phyloP scores from a whole-genome alignment of 1,139 yeast genomes.

The Geotrichum cucujoidarum region DNA sequence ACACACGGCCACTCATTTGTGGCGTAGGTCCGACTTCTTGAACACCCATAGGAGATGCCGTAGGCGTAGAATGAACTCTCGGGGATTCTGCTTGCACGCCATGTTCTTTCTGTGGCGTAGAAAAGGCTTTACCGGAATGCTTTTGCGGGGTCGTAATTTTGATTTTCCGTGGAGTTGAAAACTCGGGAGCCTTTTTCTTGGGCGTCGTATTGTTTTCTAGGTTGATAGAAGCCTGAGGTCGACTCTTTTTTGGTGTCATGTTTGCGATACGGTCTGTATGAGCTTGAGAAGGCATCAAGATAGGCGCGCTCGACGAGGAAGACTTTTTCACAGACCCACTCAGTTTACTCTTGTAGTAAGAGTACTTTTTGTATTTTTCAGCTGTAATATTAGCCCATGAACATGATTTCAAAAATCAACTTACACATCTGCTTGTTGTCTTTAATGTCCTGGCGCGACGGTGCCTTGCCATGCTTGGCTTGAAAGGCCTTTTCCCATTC shows the following conservation, averaged over 20 bases:
- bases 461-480: conserved; percentile 44
- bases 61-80: too few species aligned
- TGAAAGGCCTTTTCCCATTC: conserved; percentile 57
- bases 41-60: conserved; percentile 5
- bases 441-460: conserved; percentile 53
- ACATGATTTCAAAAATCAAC: conserved; percentile 6
- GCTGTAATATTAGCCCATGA: conserved; percentile 7
- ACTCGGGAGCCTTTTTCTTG: not conserved
- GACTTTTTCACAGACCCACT: not conserved
- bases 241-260: not conserved
- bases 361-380: conserved; percentile 43
- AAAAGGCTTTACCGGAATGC: not conserved
- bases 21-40: conserved; percentile 70
- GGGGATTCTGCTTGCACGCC: too few species aligned
- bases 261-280: conserved; percentile 1
- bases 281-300: conserved; percentile 9
- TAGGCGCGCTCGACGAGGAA: not conserved
- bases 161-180: not conserved
- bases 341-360: conserved; percentile 10
- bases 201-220: not conserved
- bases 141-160: not conserved
- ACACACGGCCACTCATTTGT: conserved; percentile 62
- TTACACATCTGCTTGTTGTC: conserved; percentile 40
- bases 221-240: not conserved
- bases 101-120: not conserved